These are phyloP conservation scores for Xylaria sp. DNA, from an alignment of 2,329 filamentous ascomycete species.

Conservation along the genomic window DNA sequence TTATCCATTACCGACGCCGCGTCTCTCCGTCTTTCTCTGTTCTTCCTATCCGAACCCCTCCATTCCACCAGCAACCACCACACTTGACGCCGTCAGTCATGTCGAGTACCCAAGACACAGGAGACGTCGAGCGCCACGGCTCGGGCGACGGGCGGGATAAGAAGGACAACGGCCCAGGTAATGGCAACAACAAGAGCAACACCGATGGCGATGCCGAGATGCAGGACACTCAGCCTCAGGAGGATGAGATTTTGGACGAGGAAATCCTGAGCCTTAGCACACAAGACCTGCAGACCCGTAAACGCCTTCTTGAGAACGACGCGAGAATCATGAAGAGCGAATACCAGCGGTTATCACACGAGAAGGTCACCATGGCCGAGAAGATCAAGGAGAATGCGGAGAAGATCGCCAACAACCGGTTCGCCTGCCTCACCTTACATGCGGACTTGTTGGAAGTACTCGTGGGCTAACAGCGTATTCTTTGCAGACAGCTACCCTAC, in stretches of 20 bases:
- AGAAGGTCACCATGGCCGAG: conserved; percentile 92
- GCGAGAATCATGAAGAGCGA: conserved; percentile 98
- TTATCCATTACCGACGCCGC: not conserved
- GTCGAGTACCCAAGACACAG: conserved; percentile 30
- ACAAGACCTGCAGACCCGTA: conserved; percentile 87
- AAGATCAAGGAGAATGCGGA: conserved; percentile 99
- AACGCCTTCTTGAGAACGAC: conserved; percentile 92
- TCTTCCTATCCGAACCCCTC: not conserved
- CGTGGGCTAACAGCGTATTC: conserved; percentile 10
- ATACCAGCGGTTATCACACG: conserved; percentile 85
- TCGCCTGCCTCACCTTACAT: conserved; percentile 29
- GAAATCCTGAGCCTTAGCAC: conserved; percentile 92
- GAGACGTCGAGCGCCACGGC: conserved; percentile 26
- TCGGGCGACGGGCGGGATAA: conserved; percentile 44
- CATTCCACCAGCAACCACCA: conserved; percentile 2
- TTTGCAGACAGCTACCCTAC: conserved; percentile 85
- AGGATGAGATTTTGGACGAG: conserved; percentile 81
- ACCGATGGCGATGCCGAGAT: conserved; percentile 78
- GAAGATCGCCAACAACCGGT: conserved; percentile 99
- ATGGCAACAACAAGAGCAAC: conserved; percentile 52
- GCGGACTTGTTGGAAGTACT: not conserved
- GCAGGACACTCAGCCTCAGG: conserved; percentile 71
- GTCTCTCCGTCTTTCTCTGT: not conserved
- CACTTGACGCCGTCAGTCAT: conserved; percentile 19
- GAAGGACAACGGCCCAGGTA: conserved; percentile 47